Evolutionary conservation across 73 alveolate genomes (phyloP), one percentile per base, ranked within the genome.

Genomic region (Stentor roeselii): DNA sequence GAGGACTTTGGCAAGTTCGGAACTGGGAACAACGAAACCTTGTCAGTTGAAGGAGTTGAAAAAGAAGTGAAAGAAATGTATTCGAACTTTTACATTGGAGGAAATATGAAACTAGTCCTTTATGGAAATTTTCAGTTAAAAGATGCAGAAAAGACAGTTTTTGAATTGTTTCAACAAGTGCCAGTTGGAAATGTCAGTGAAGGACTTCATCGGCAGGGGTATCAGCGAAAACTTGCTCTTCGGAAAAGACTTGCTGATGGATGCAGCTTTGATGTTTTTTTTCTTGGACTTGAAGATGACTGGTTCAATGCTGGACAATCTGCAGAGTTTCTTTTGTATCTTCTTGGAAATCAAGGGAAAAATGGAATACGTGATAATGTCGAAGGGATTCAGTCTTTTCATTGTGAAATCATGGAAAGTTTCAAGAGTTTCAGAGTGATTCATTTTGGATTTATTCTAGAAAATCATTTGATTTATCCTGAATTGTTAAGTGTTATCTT

Each of bases 1-100:
- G 39, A 83, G 0, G 93, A 87, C 6, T 60, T 58, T 21, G 42
- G 75, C 11, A 78, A 86, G 50, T 90, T 90, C 42, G 76, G 84
- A 30, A 82, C 86, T 85, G 95, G 95, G 34, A 89, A 78, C 74
- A 36, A 42, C 32, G 78, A 86, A 39, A 75, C 91, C 36, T 77
- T 42, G 37, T 36, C 40, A 59, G 78, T 82, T 39, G 60, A 80
- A 27, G 30, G 89, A 60, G 41, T 61, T 82, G 60, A 30, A 42
- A 37, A 1, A 67, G 2, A 1, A 67, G 80, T 67, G 27, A 36
- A 67, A 34, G 31, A 83, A 75, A 83, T 87, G 39, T 83, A 39
- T 60, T 4, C 75, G 2, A 30, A 34, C 27, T 59, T 83, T 15
- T 87, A 87, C 78, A 78, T 88, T 15, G 67, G 86, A 30, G 93